phyloP scores from a whole-genome alignment of 2,329 filamentous ascomycete species.

The Calonectria pteridis region DNA sequence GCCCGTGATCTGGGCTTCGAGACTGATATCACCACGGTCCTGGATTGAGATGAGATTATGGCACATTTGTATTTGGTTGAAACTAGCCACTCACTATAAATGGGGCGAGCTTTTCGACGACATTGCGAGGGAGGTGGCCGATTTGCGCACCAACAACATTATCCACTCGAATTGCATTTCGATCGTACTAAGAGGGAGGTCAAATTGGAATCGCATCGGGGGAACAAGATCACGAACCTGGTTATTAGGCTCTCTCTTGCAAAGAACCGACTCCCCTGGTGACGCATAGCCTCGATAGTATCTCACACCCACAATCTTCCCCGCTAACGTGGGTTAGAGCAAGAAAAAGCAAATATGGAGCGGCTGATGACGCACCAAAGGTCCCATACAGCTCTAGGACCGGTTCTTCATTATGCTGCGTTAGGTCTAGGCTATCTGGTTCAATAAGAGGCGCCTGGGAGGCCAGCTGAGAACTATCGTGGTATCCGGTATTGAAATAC shows the following conservation, averaged over 20 bases:
- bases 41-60: constrained; percentile 46
- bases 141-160: constrained; percentile 83
- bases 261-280: constrained; percentile 71
- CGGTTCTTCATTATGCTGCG: constrained; percentile 57
- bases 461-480: constrained; percentile 12
- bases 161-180: constrained; percentile 81
- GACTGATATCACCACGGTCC: constrained; percentile 69
- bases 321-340: constrained; percentile 48
- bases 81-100: constrained; percentile 69
- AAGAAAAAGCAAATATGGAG: constrained; percentile 1
- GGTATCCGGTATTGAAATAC: constrained; percentile 14
- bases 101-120: constrained; percentile 78
- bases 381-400: constrained; percentile 61
- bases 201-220: background rate
- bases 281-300: constrained; percentile 75
- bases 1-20: constrained; percentile 79
- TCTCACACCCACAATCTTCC: constrained; percentile 64
- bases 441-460: constrained; percentile 44
- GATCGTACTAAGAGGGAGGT: constrained; percentile 66
- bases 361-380: constrained; percentile 50
- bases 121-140: constrained; percentile 77
- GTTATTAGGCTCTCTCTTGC: constrained; percentile 76
- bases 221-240: constrained; percentile 49
- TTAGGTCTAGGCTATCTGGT: constrained; percentile 57
- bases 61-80: background rate